phyloP scores from a whole-genome alignment of 805 yeast genomes.

The Yamadazyma takamatsuzukensis region DNA sequence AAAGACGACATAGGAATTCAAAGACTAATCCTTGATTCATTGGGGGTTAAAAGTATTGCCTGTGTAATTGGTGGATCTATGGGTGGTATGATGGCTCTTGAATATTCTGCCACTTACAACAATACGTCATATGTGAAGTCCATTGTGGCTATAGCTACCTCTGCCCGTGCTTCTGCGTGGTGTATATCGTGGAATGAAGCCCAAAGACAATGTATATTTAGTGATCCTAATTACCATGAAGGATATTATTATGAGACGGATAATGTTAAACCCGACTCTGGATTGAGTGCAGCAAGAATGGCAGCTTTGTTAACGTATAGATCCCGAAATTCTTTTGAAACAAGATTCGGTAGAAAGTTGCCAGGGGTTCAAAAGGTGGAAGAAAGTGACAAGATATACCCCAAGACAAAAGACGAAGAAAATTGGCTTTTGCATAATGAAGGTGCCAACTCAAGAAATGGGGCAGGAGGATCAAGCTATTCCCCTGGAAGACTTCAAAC shows the following conservation, averaged over 20 bases:
- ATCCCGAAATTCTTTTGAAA: constrained; percentile 86
- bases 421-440: constrained; percentile 87
- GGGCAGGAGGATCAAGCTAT: constrained; percentile 21
- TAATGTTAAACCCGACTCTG: constrained; percentile 67
- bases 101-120: constrained; percentile 66
- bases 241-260: constrained; percentile 72
- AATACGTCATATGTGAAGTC: constrained; percentile 63
- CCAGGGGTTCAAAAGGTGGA: constrained; percentile 17
- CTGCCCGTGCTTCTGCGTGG: constrained; percentile 97
- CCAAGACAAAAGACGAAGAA: constrained; percentile 57
- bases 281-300: constrained; percentile 97
- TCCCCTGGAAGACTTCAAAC: constrained; percentile 40
- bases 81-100: constrained; percentile 97
- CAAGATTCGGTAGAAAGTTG: constrained; percentile 79
- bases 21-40: constrained; percentile 66
- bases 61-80: constrained; percentile 94
- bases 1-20: constrained; percentile 88
- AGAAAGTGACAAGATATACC: constrained; percentile 29
- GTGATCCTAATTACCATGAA: constrained; percentile 89
- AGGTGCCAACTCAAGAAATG: constrained; percentile 44
- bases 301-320: constrained; percentile 90
- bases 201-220: constrained; percentile 91
- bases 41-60: constrained; percentile 79
- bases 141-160: constrained; percentile 83
- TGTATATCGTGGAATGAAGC: constrained; percentile 99